Conservation (phyloP, 768 basidiomycete genomes). For the Podaxis sp. region DNA sequence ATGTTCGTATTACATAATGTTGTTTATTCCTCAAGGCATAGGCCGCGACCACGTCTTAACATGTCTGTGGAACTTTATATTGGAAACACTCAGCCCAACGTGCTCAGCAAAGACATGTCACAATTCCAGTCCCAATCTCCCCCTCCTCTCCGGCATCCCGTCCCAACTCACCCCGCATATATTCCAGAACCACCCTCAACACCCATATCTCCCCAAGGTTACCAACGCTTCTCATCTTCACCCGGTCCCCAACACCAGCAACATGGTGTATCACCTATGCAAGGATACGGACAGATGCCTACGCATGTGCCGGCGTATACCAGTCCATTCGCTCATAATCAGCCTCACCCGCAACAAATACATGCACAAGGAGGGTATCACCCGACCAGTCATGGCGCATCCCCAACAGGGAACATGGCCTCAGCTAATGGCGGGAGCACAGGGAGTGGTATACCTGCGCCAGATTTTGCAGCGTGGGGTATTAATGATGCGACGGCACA, state of each 20-base stretch:
- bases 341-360: slow-evolving; percentile 27
- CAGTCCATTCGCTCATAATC: slow-evolving; percentile 44
- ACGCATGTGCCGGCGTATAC: slow-evolving; percentile 44
- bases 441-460: slow-evolving; percentile 15
- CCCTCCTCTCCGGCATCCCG: slow-evolving; percentile 82
- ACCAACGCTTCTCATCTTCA: slow-evolving; percentile 68
- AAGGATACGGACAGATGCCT: slow-evolving; percentile 14
- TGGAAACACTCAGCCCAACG: neutral
- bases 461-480: slow-evolving; percentile 72
- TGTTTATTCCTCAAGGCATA: too few species aligned
- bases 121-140: slow-evolving; percentile 37
- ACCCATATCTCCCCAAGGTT: slow-evolving; percentile 67
- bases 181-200: slow-evolving; percentile 82
- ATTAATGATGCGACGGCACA: slow-evolving; percentile 92
- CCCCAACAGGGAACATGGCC: slow-evolving; percentile 12
- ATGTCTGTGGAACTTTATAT: neutral
- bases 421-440: neutral
- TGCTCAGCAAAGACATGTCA: neutral
- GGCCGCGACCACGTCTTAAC: too few species aligned
- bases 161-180: slow-evolving; percentile 82
- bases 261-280: slow-evolving; percentile 18
- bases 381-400: neutral
- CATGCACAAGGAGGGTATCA: slow-evolving; percentile 8
- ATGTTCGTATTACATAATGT: neutral
- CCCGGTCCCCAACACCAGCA: slow-evolving; percentile 36